Conservation (phyloP, 176 grass and related monocot genomes). For the Phyllostachys edulis region DNA sequence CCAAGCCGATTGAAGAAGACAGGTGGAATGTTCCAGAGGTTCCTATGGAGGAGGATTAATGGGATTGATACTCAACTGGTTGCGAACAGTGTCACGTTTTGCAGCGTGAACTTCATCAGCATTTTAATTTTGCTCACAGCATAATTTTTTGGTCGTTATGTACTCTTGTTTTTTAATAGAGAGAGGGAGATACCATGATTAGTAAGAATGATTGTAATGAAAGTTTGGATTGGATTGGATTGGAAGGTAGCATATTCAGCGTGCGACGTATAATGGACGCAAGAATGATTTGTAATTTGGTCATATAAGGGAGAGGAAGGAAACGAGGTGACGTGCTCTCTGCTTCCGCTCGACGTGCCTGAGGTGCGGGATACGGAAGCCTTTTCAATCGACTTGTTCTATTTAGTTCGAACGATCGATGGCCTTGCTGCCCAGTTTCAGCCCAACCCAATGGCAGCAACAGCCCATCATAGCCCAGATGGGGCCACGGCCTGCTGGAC, state of each 20-base stretch:
- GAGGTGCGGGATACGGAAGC: no score
- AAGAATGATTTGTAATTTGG: no score
- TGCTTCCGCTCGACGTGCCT: no score
- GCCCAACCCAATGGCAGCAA: no score
- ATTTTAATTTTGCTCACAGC: not conserved
- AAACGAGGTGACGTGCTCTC: no score
- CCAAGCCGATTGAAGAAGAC: slow-evolving; percentile 78
- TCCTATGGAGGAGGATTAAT: slow-evolving; percentile 84
- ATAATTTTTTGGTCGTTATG: not conserved
- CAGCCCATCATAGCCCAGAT: no score
- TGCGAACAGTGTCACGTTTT: not conserved
- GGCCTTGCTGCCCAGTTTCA: no score
- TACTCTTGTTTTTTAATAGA: not conserved
- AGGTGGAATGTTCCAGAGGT: slow-evolving; percentile 76
- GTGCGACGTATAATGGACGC: no score
- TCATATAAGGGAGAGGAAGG: no score
- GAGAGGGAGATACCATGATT: not conserved
- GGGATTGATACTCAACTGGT: not conserved
- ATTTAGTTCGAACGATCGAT: no score
- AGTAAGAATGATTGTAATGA: not conserved
- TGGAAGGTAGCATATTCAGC: not conserved
- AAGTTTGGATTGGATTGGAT: not conserved
- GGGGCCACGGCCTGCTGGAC: no score
- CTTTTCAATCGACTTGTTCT: no score
- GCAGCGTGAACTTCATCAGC: not conserved